Evolutionary conservation across 495 filamentous ascomycete species (phyloP), one percentile per base, ranked within the genome.

Genomic region (Cercophora sp.): DNA sequence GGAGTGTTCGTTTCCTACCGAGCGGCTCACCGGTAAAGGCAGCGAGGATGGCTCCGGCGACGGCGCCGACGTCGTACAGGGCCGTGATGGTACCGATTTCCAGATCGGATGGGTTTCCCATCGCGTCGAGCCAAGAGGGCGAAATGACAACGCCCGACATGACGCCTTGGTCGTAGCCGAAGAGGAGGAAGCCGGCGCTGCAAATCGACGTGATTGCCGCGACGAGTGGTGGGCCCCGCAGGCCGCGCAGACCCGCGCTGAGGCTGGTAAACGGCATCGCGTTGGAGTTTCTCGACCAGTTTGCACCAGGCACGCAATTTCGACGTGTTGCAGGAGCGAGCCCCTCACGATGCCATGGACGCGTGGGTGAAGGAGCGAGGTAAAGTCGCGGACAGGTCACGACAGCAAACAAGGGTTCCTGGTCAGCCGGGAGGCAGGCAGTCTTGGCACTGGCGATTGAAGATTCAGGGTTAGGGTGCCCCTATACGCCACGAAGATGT

Each of bases 11-110:
- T 51, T 75, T 79, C 23, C 80, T 72, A 4, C 79, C 76, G 34
- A 80, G 75, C 8, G 56, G 55, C 32, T 73, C 73, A 18, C 66
- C 65, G 0, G 63, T 56, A 19, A 70, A 50, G 24, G 69, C 69
- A 15, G 67, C 68, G 11, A 69, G 32, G 4, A 74, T 49, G 19
- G 70, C 71, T 20, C 69, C 70, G 0, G 63, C 46, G 15, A 70
- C 44, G 32, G 68, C 70, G 34, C 67, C 71, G 15, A 70, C 34
- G 11, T 54, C 52, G 45, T 64, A 91, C 34, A 91, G 85, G 8
- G 87, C 85, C 1, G 84, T 86, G 16, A 90, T 84, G 50, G 87
- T 80, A 26, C 85, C 87, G 48, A 62, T 59, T 27, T 69, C 55
- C 10, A 55, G 55, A 11, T 70, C 47, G 1, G 71, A 71, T 15